These are phyloP conservation scores for Amanita thiersii DNA, from an alignment of 768 basidiomycete species.

Conservation along the genomic window DNA sequence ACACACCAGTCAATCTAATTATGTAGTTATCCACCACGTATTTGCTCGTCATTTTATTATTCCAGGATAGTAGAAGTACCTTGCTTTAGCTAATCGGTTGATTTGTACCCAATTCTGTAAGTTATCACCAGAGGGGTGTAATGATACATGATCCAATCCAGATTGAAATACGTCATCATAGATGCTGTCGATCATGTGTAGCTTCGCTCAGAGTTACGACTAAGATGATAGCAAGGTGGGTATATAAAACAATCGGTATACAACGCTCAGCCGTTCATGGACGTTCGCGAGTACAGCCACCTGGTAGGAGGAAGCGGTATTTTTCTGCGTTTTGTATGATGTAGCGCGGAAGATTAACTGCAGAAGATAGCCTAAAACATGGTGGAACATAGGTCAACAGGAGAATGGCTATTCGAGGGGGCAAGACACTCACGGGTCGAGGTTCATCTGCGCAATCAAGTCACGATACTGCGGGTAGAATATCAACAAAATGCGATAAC, in stretches of 20 bases:
- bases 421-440: constrained; percentile 34
- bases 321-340: constrained; percentile 40
- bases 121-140: no score
- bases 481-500: neutral
- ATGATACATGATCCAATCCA: no score
- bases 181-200: no score
- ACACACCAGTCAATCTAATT: constrained; percentile 3
- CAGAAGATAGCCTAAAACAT: constrained; percentile 27
- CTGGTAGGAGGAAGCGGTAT: constrained; percentile 47
- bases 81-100: constrained; percentile 1
- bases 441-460: constrained; percentile 42
- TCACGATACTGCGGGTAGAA: constrained; percentile 35
- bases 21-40: constrained; percentile 1
- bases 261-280: neutral
- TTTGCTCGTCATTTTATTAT: constrained; percentile 7
- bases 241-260: neutral
- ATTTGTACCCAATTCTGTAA: constrained; percentile 5
- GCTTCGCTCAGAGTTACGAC: no score
- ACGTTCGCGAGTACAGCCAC: constrained; percentile 36
- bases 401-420: neutral
- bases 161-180: no score
- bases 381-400: neutral
- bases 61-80: neutral
- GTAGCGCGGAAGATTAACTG: constrained; percentile 44
- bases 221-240: neutral